Base-by-base conservation (phyloP, 2,329 filamentous ascomycete species). In the Clonostachys chloroleuca region DNA sequence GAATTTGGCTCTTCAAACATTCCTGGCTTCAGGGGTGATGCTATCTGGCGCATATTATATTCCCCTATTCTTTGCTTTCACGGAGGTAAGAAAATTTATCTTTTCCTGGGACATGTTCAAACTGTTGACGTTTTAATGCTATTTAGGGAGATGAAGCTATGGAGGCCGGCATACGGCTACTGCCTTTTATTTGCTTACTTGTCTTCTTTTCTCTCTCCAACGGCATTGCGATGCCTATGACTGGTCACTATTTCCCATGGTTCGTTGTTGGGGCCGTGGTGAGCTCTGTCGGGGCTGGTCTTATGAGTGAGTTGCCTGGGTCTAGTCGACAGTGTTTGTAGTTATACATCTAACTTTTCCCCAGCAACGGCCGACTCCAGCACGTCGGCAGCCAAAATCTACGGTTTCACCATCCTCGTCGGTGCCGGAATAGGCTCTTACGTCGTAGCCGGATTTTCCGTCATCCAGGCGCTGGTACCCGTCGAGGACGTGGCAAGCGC, bases 11-110 rank as follows among this genome's bases (percentile, higher is more conserved):
- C 37, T 57, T 10, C 52, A 56, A 45, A 34, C 51, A 2, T 57
- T 56, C 39, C 41, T 54, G 12, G 44, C 47, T 2, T 52, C 54
- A 0, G 57, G 57, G 0, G 49, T 48, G 12, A 48, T 57, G 34
- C 48, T 56, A 6, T 48, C 49, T 33, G 40, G 51, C 3, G 48
- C 45, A 3, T 78, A 74, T 54, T 77, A 72, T 54, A 69, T 75
- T 17, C 74, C 75, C 0, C 54, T 77, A 2, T 74, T 65, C 54
- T 78, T 77, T 57, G 67, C 73, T 47, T 78, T 76, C 53, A 64
- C 63, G 2, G 60, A 42, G 45, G 50, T 50, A 46, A 24, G 43
- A 46, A 20, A 13, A 13, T 13, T 34, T 30, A 10, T 12, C 30
- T 33, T 9, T 35, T 12, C 30, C 30, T n/a, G 12, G 14, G 2